Evolutionary conservation across 192 early-diverging fungal species (phyloP).

Genomic region (Umbelopsis sp.): DNA sequence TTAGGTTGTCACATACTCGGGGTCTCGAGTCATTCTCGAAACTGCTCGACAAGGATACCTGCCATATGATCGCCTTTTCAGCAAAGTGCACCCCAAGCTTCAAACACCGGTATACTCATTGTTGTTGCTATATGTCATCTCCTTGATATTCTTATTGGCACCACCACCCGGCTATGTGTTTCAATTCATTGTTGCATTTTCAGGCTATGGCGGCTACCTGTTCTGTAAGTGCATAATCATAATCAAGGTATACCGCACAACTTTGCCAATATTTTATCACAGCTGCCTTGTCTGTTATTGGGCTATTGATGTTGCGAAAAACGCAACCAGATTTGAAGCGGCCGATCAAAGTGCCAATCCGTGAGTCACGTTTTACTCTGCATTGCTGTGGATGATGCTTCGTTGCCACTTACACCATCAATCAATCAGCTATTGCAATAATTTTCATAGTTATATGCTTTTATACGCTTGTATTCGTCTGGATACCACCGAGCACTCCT

Average conservation of each 20-base stretch:
- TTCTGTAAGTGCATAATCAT: neutral
- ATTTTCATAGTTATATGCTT: slow-evolving; percentile 28
- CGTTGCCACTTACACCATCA: neutral
- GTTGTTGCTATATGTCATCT: slow-evolving; percentile 28
- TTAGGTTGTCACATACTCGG: neutral
- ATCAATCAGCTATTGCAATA: slow-evolving; percentile 21
- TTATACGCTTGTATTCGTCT: slow-evolving; percentile 23
- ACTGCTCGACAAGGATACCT: slow-evolving; percentile 56
- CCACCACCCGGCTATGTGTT: slow-evolving; percentile 31
- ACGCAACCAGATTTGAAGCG: slow-evolving; percentile 23
- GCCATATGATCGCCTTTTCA: slow-evolving; percentile 42
- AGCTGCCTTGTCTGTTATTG: slow-evolving; percentile 22
- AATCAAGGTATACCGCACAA: neutral
- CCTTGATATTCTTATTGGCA: slow-evolving; percentile 28
- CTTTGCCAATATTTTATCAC: neutral
- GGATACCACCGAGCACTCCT: slow-evolving; percentile 5
- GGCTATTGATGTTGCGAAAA: slow-evolving; percentile 11
- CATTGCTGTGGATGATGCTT: neutral
- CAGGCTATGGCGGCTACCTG: slow-evolving; percentile 10
- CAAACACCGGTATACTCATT: slow-evolving; percentile 31
- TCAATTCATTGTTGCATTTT: slow-evolving; percentile 26
- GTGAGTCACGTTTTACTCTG: neutral
- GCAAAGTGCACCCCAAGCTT: slow-evolving; percentile 38
- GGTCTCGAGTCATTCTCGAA: slow-evolving; percentile 53
- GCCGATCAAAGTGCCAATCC: slow-evolving; percentile 27